Base-by-base conservation (phyloP, 2,329 filamentous ascomycete species). In the Fusarium equiseti region DNA sequence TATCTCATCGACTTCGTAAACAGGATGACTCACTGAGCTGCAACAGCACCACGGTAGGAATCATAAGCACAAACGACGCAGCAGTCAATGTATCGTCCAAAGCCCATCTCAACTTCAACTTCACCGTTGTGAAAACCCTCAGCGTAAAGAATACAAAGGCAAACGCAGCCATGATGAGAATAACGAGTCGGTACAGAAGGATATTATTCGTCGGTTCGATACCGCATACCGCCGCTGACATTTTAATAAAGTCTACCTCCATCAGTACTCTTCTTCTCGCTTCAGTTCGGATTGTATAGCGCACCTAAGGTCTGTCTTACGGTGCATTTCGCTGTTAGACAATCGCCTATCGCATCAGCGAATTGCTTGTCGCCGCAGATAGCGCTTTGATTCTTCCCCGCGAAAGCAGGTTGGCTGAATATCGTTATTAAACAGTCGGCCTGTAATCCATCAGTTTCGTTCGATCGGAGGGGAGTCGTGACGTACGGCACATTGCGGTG, bases 191-290 rank as follows among this genome's bases (percentile, higher is more conserved):
- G 42, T 55, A 57, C 4, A 31, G 9, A 4, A 24, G 8, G 31
- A 44, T 9, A 2, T 32, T 32, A n/a, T 64, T 15, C 8, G 54
- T 55, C 3, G 62, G 62, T 2, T 27, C 13, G 1, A 65, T 32
- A 3, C 54, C 59, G 31, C 65, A 65, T 12, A 46, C 59, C 0
- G 44, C 46, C 1, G 44, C 32, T 1, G 59, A 64, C 3, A 48
- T 38, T 32, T 55, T 68, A 13, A 68, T 65, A 29, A 68, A 68
- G 9, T 65, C 64, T 68, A 9, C 18, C 10, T 1, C 15, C 8
- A 11, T 66, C 5, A 66, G 46, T 5, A 20, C 9, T 9, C 1
- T 9, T 6, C 2, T 11, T 5, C 5, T 7, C 26, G 3, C 20
- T 20, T 20, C 20, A 20, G 5, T 5, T 11, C 3, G 4, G 2